A percentile compares a stretch with the other conserved stretches of the same genome.
phyloP scores from a whole-genome alignment of 2,329 filamentous ascomycete genomes.

The Diaporthe capsici region DNA sequence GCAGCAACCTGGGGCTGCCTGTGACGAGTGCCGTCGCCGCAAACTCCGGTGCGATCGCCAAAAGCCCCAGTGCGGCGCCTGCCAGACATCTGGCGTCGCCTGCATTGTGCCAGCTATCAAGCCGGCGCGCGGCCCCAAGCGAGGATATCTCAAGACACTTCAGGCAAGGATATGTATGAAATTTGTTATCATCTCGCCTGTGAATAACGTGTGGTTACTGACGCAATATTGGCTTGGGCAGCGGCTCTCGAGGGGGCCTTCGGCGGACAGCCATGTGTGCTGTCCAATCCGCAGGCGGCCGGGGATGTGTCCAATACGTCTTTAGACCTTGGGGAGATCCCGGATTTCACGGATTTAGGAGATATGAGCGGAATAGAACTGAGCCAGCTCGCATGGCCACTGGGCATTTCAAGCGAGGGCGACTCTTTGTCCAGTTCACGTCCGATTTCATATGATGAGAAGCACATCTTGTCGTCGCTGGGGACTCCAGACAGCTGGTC shows the following conservation, averaged over 20 bases:
- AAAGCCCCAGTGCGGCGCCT: slow-evolving; percentile 25
- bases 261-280: neutral
- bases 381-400: slow-evolving; percentile 3
- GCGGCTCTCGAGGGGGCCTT: slow-evolving; percentile 10
- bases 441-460: neutral
- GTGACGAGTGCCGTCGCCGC: slow-evolving; percentile 32
- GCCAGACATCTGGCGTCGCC: neutral
- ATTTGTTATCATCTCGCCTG: neutral
- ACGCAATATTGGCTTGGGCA: neutral
- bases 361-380: neutral
- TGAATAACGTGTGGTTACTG: neutral
- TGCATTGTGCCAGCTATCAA: slow-evolving; percentile 17
- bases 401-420: neutral
- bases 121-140: slow-evolving; percentile 25
- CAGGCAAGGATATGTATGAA: slow-evolving; percentile 9
- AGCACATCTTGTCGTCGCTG: neutral
- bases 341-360: slow-evolving; percentile 16
- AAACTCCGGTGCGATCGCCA: slow-evolving; percentile 37
- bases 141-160: slow-evolving; percentile 23
- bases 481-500: slow-evolving; percentile 3
- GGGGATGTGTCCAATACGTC: neutral
- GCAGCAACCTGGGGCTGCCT: slow-evolving; percentile 25
- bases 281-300: neutral
- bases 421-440: neutral
- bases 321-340: neutral